These are phyloP conservation scores for Curvularia sp. DNA, from an alignment of 2,329 filamentous ascomycete genomes.

Conservation along the genomic window DNA sequence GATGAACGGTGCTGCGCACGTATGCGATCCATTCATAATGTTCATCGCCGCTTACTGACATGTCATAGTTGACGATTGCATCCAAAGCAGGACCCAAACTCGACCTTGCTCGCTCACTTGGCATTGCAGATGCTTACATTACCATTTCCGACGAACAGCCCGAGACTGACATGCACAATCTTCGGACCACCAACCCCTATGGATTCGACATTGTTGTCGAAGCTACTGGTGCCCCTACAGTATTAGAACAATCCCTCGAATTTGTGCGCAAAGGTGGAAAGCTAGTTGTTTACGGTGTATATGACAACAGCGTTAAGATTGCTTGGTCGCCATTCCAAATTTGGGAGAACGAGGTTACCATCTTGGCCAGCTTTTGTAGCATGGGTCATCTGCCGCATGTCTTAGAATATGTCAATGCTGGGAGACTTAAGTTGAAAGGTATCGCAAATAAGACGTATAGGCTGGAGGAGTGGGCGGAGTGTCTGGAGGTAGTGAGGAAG, in stretches of 20 bases:
- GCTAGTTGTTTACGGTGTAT: slow-evolving; percentile 75
- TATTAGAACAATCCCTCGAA: slow-evolving; percentile 74
- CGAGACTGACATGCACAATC: slow-evolving; percentile 60
- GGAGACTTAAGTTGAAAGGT: slow-evolving; percentile 68
- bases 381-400: slow-evolving; percentile 55
- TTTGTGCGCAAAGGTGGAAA: slow-evolving; percentile 75
- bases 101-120: slow-evolving; percentile 64
- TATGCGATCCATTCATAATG: background rate
- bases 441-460: slow-evolving; percentile 77
- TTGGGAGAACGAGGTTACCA: slow-evolving; percentile 71
- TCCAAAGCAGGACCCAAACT: slow-evolving; percentile 74
- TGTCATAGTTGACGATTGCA: slow-evolving; percentile 64
- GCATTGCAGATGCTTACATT: slow-evolving; percentile 58
- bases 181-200: slow-evolving; percentile 71
- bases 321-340: slow-evolving; percentile 76
- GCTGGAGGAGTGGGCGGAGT: slow-evolving; percentile 75
- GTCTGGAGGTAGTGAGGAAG: slow-evolving; percentile 73
- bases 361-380: slow-evolving; percentile 73
- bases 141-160: slow-evolving; percentile 47
- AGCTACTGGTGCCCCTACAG: slow-evolving; percentile 72
- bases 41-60: background rate
- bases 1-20: slow-evolving; percentile 71
- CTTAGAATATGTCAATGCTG: slow-evolving; percentile 58
- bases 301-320: slow-evolving; percentile 67
- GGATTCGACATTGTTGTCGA: slow-evolving; percentile 77